Percentiles rank a stretch among this genome's conserved stretches.
These are phyloP conservation scores for Phaeolepiota aurea DNA, from an alignment of 768 basidiomycete genomes.

Conservation along the genomic window DNA sequence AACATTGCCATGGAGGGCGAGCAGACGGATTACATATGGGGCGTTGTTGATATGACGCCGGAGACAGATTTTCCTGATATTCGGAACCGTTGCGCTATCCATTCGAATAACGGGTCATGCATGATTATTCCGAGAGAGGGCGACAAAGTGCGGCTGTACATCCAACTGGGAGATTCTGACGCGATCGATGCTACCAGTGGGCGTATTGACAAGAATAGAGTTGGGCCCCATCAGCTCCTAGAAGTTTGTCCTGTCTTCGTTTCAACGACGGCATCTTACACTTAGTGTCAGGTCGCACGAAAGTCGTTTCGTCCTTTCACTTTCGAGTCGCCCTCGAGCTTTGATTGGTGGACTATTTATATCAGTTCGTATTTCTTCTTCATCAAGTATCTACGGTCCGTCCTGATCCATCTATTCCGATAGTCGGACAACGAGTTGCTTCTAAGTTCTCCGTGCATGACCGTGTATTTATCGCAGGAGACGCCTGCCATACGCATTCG, in stretches of 20 bases:
- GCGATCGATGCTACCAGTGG: constrained; percentile 34
- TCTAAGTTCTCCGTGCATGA: constrained; percentile 50
- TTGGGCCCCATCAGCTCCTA: constrained; percentile 43
- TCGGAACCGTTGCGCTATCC: constrained; percentile 55
- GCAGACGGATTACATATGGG: constrained; percentile 74
- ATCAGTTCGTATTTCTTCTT: constrained; percentile 38
- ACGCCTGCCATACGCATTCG: constrained; percentile 66
- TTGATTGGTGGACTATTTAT: constrained; percentile 73
- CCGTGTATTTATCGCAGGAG: constrained; percentile 70
- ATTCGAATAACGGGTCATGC: constrained; percentile 59
- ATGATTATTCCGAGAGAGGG: constrained; percentile 71
- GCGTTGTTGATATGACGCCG: constrained; percentile 65
- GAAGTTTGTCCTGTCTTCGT: constrained; percentile 27
- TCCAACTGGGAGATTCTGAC: constrained; percentile 50
- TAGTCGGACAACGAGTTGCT: constrained; percentile 72
- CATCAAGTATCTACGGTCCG: too few relatives aligned
- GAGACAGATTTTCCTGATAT: constrained; percentile 77
- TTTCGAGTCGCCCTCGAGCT: constrained; percentile 35
- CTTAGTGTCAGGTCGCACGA: constrained; percentile 36
- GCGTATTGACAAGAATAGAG: constrained; percentile 43
- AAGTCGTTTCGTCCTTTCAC: constrained; percentile 50
- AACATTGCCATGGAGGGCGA: constrained; percentile 72
- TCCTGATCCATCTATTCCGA: background rate
- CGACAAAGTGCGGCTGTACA: constrained; percentile 62
- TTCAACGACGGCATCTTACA: background rate